Conservation (phyloP, 768 basidiomycete species). For the Lactarius vividus region DNA sequence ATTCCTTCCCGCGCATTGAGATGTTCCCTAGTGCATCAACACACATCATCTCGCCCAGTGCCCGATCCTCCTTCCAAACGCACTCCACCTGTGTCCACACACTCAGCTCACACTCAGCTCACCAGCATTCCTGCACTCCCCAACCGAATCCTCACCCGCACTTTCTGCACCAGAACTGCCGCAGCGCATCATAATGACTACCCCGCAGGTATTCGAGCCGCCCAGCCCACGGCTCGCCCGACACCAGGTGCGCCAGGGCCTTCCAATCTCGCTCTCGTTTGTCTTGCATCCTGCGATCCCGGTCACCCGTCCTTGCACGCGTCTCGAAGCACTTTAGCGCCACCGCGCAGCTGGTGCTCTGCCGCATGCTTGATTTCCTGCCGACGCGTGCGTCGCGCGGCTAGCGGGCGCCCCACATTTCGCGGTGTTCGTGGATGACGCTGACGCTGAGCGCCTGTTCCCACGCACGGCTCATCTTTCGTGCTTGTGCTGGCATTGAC, state of each 20-base stretch:
- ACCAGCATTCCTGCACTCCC: conserved; percentile 10
- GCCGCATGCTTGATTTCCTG: conserved; percentile 30
- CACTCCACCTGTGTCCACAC: conserved; percentile 6
- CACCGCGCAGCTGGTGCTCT: conserved; percentile 30
- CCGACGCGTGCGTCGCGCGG: conserved; percentile 30
- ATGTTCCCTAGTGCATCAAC: background rate
- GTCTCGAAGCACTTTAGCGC: conserved; percentile 31
- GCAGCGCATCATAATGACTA: background rate
- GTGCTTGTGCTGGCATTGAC: conserved; percentile 32
- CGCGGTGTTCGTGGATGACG: conserved; percentile 30
- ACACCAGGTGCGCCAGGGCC: conserved; percentile 12
- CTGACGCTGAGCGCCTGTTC: conserved; percentile 26
- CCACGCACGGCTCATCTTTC: conserved; percentile 22
- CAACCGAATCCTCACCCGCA: background rate
- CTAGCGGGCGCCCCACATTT: conserved; percentile 31
- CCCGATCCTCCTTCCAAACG: background rate
- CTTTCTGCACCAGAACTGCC: background rate
- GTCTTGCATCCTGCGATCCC: conserved; percentile 27
- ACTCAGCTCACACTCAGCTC: conserved; percentile 17
- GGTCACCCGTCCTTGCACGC: conserved; percentile 29
- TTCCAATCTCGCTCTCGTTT: conserved; percentile 15
- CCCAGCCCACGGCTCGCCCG: conserved; percentile 1
- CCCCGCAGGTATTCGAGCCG: background rate
- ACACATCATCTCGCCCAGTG: background rate
- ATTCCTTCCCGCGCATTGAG: background rate